Conservation (phyloP, 225 moss, liverwort and hornwort species). For the Anthoceros angustus region DNA sequence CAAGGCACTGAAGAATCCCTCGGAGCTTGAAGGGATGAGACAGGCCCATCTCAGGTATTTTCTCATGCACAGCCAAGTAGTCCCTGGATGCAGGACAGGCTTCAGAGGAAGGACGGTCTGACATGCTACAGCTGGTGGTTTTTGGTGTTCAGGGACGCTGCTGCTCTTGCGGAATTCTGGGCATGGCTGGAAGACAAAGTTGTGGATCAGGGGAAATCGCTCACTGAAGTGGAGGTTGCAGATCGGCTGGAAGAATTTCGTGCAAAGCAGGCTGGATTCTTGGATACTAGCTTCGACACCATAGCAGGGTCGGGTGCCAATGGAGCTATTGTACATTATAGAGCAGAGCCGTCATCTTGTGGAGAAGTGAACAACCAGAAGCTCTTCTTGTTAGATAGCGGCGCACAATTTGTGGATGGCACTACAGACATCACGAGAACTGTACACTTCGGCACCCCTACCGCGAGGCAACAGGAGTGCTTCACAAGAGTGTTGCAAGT, state of each 20-base stretch:
- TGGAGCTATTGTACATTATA: conserved; percentile 93
- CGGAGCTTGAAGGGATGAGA: conserved; percentile 97
- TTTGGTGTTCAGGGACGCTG: conserved; percentile 54
- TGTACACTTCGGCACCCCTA: conserved; percentile 84
- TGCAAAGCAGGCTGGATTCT: conserved; percentile 78
- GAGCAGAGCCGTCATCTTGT: conserved; percentile 69
- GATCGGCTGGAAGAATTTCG: conserved; percentile 66
- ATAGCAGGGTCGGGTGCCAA: conserved; percentile 92
- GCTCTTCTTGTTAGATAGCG: conserved; percentile 78
- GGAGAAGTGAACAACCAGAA: conserved; percentile 57
- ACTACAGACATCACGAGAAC: conserved; percentile 98
- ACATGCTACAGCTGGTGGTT: neutral
- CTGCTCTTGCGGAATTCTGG: conserved; percentile 79
- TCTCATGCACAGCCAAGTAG: conserved; percentile 1
- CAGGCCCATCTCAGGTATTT: conserved; percentile 87
- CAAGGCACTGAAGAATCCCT: conserved; percentile 82
- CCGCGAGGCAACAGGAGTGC: conserved; percentile 64
- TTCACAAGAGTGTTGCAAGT: conserved; percentile 95
- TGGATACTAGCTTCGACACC: conserved; percentile 95
- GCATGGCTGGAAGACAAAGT: conserved; percentile 70
- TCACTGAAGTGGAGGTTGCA: conserved; percentile 91
- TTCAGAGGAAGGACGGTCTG: neutral
- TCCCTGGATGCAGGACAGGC: neutral
- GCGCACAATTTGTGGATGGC: conserved; percentile 91
- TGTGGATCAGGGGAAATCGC: conserved; percentile 32